These are phyloP conservation scores for Mycena indigotica DNA, from an alignment of 768 basidiomycete species.

Conservation along the genomic window DNA sequence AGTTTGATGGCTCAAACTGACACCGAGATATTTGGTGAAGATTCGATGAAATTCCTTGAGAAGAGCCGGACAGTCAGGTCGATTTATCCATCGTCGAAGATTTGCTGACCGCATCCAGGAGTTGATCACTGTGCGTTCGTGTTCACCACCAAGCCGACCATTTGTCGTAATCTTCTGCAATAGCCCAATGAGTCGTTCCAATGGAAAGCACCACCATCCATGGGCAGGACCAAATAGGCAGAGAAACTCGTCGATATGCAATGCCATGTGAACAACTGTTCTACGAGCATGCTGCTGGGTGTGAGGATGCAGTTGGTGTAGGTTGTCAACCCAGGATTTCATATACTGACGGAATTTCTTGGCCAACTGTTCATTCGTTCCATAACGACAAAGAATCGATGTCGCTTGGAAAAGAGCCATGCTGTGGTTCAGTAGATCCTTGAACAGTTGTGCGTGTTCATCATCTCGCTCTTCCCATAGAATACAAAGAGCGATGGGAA, in stretches of 20 bases:
- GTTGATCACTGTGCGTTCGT: conserved; percentile 12
- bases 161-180: conserved; percentile 38
- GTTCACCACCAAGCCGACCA: conserved; percentile 28
- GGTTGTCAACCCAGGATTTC: conserved; percentile 25
- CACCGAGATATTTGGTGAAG: conserved; percentile 12
- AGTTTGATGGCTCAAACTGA: neutral
- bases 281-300: conserved; percentile 1
- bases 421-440: conserved; percentile 26
- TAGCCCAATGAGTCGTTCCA: conserved; percentile 39
- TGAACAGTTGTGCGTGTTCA: neutral
- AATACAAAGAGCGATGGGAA: conserved; percentile 37
- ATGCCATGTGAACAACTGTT: conserved; percentile 28
- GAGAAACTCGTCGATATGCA: conserved; percentile 40
- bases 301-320: conserved; percentile 26
- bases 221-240: conserved; percentile 36
- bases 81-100: conserved; percentile 22
- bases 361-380: conserved; percentile 2
- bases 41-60: conserved; percentile 9
- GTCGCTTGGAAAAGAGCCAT: conserved; percentile 30
- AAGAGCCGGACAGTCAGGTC: conserved; percentile 20
- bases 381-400: conserved; percentile 18
- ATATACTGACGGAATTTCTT: conserved; percentile 18
- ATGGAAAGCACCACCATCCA: conserved; percentile 44
- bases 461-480: conserved; percentile 29
- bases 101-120: conserved; percentile 16